phyloP scores from a whole-genome alignment of 257 asterid genomes.

The Solanum paucissectum region DNA sequence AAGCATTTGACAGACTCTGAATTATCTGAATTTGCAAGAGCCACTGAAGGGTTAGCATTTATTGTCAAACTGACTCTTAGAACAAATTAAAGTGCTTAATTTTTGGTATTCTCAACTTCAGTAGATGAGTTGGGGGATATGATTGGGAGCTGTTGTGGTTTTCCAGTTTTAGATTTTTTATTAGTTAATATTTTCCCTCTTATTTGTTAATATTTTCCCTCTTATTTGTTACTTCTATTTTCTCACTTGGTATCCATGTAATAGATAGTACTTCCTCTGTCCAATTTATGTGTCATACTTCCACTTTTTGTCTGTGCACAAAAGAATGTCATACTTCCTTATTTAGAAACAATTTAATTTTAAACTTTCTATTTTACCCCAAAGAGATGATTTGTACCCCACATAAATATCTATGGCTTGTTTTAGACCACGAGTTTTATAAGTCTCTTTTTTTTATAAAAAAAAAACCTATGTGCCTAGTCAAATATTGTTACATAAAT shows the following conservation, averaged over 20 bases:
- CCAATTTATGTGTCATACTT: neutral
- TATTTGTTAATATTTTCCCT: neutral
- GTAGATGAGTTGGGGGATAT: neutral
- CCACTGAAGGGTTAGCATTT: constrained; percentile 54
- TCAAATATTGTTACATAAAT: neutral
- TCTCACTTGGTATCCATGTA: neutral
- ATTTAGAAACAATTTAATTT: neutral
- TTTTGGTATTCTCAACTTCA: neutral
- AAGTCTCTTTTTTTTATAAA: neutral
- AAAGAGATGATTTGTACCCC: neutral
- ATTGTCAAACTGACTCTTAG: neutral
- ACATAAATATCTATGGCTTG: neutral
- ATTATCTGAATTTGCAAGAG: constrained; percentile 54
- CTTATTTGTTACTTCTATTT: neutral
- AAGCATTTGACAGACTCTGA: constrained; percentile 73
- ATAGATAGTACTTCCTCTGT: neutral
- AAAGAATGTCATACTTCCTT: neutral
- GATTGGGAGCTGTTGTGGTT: neutral
- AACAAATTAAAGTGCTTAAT: neutral
- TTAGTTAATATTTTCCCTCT: neutral
- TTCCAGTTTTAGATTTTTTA: neutral
- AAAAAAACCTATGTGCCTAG: neutral
- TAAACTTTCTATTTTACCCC: neutral
- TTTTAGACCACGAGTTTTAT: neutral
- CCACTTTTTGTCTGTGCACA: neutral